These are phyloP conservation scores for Paxillus ammoniavirescens DNA, from an alignment of 768 basidiomycete genomes.

Conservation along the genomic window DNA sequence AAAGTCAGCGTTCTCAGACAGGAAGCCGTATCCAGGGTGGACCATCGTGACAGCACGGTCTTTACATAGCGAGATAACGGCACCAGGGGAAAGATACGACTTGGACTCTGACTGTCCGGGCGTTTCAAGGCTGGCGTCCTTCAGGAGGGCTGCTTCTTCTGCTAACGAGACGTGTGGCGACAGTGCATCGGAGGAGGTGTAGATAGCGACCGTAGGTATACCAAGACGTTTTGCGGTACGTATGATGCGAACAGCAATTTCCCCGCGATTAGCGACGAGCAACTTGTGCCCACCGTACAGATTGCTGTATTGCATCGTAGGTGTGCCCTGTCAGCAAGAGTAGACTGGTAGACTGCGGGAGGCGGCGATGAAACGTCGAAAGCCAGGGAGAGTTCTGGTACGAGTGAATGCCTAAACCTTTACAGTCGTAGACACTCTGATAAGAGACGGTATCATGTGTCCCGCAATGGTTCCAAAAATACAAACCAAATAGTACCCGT, in stretches of 20 bases:
- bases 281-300: slow-evolving; percentile 43
- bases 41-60: slow-evolving; percentile 46
- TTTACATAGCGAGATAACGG: slow-evolving; percentile 44
- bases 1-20: slow-evolving; percentile 63
- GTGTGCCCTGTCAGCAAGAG: neutral
- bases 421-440: neutral
- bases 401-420: neutral
- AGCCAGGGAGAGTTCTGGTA: neutral
- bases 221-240: slow-evolving; percentile 52
- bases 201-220: slow-evolving; percentile 55
- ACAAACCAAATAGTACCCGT: neutral
- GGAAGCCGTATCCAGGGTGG: slow-evolving; percentile 65
- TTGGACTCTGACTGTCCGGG: slow-evolving; percentile 37
- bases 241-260: slow-evolving; percentile 66
- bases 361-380: neutral
- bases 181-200: slow-evolving; percentile 56
- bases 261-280: slow-evolving; percentile 69
- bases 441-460: neutral
- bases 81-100: slow-evolving; percentile 39
- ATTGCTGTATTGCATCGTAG: slow-evolving; percentile 10
- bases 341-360: neutral
- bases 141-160: slow-evolving; percentile 45
- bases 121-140: slow-evolving; percentile 1
- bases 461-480: neutral
- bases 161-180: slow-evolving; percentile 59